Evolutionary conservation across 768 basidiomycete species (phyloP), one percentile per base, ranked within the genome.

Genomic region (Hericium alpestre): DNA sequence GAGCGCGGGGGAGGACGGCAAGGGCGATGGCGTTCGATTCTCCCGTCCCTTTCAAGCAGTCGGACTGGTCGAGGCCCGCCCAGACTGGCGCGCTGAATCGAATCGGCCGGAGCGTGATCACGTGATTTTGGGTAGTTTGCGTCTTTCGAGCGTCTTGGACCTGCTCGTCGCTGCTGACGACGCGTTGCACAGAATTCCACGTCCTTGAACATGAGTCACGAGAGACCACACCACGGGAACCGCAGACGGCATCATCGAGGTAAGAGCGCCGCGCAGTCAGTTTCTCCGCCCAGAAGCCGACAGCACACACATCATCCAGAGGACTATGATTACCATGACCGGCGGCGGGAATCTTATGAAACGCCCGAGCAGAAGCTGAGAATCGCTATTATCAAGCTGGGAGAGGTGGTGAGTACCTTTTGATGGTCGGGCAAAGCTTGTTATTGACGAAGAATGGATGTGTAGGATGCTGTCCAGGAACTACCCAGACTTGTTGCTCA

Each of bases 281-380:
- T 56, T 51, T 20, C 11, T 15, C 23, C 23, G 38, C 46, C 25
- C 23, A 55, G 27, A 37, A n/a, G 27, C 56, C 47, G 38, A 47
- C 54, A 50, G 20, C 58, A 59, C 18, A 22, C 18, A 23, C 39
- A 25, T 22, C 27, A 23, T 63, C 52, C 63, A 85, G 87, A 88
- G 64, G 85, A 88, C 71, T 79, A 79, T 47, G 73, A 76, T 23
- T 60, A 69, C 59, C 80, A 84, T 59, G 81, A 86, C 71, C 78
- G 81, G 41, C 79, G 85, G 38, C 79, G 81, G 56, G 83, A 87
- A 57, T 64, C 71, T 40, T 73, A 76, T 62, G 88, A 90, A 61
- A 79, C 85, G 2, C 86, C 87, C 4, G 86, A 88, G 61, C 80
- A 90, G 59, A 85, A 79, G 65, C 72, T 90, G 39, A 83, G 80